Base-by-base conservation (phyloP, 2,329 filamentous ascomycete species). In the Claviceps paspali region DNA sequence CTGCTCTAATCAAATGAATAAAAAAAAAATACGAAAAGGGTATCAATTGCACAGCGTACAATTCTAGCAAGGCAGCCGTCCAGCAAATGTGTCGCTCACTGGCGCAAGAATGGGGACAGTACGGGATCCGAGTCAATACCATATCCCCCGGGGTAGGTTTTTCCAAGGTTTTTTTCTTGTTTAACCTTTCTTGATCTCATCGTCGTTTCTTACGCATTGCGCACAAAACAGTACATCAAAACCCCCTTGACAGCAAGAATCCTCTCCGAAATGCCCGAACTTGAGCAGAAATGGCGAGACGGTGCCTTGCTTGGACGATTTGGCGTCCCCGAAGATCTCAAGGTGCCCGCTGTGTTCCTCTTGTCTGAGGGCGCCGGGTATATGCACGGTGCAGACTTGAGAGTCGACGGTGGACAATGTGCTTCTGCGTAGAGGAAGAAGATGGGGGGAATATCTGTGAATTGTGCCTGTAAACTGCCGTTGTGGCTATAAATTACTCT, bases 231-330 rank as follows among this genome's bases (percentile, higher is more conserved):
- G 7, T 85, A 86, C 53, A 84, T 86, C 50, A 70, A 81, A 17
- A 86, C 82, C 2, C 74, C 79, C 17, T 93, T 94, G 86, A 82
- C 88, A 1, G 73, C 83, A 53, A 70, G 73, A 40, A 70, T 93
- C 23, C 91, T 94, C 50, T 68, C 76, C 45, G 68, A 80, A 44
- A 82, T 73, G 46, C 85, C 85, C 0, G 81, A 86, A 49, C 66
- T 72, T 37, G 62, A 62, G 43, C 57, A 56, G 19, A 70, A 77
- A 42, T 93, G 86, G 86, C 74, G 82, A 12, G 79, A 70, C 48
- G 78, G 88, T 59, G 93, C 92, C 59, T 91, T 93, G 84, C 65
- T 93, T 37, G 76, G 70, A 21, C 68, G 75, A 24, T 62, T 85
- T 41, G 81, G 77, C 50, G 60, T 59, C 17, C 79, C 80, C 0